Evolutionary conservation across 495 filamentous ascomycete genomes (phyloP).

Genomic region (Penicillium silybi): DNA sequence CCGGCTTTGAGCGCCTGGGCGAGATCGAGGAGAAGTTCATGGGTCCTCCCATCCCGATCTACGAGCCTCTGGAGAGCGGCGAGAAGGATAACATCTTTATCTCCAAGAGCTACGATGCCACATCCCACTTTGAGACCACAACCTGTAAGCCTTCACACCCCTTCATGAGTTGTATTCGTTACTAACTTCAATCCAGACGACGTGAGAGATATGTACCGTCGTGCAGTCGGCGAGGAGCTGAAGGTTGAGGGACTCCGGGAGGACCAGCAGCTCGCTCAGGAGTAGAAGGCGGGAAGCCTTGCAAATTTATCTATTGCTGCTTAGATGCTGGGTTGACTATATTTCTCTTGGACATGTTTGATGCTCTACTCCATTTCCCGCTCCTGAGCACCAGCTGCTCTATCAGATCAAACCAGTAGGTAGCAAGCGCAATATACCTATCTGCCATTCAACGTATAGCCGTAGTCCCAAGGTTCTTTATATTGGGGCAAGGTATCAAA

Average conservation of each 20-base stretch:
- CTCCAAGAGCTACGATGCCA: constrained; percentile 96
- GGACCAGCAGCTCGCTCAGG: constrained; percentile 47
- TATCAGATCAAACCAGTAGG: constrained; percentile 10
- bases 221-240: constrained; percentile 83
- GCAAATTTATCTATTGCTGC: constrained; percentile 26
- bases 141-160: constrained; percentile 48
- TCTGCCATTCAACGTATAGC: neutral
- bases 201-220: constrained; percentile 87
- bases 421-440: constrained; percentile 20
- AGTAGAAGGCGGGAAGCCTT: constrained; percentile 29
- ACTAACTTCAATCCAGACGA: constrained; percentile 55
- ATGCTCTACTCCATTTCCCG: constrained; percentile 15
- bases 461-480: neutral
- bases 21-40: constrained; percentile 96
- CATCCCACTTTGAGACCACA: constrained; percentile 94
- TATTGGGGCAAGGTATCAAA: neutral
- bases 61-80: constrained; percentile 86
- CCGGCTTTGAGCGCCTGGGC: constrained; percentile 90
- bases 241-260: constrained; percentile 58
- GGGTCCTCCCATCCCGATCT: constrained; percentile 85
- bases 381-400: constrained; percentile 7
- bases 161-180: neutral
- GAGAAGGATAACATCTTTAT: constrained; percentile 91
- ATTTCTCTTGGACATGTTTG: constrained; percentile 30
- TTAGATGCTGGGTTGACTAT: constrained; percentile 30